Percentiles rank a stretch among this genome's conserved stretches.
These are phyloP conservation scores for Moesziomyces globuligerus DNA, from an alignment of 1,284 basidiomycete genomes.

Conservation along the genomic window DNA sequence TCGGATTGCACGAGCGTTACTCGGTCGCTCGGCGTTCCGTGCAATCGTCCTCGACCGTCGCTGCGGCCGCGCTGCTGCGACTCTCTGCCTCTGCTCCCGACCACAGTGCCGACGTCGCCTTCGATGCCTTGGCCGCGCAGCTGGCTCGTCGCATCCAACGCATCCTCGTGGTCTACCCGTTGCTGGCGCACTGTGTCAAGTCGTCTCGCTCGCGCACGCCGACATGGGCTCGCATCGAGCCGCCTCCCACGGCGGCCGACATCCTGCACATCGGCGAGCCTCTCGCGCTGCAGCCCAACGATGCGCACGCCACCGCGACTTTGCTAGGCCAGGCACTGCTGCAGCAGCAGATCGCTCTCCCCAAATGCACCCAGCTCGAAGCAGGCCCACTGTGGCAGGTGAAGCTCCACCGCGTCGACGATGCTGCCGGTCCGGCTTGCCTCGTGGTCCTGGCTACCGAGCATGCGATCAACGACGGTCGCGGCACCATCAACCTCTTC, in stretches of 20 bases:
- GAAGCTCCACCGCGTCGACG: background rate
- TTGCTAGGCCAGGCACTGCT: slow-evolving; percentile 3
- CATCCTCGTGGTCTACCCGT: slow-evolving; percentile 6
- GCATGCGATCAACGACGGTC: slow-evolving; percentile 36
- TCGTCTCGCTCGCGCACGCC: slow-evolving; percentile 10
- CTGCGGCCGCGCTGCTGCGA: slow-evolving; percentile 19
- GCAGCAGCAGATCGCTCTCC: slow-evolving; percentile 1
- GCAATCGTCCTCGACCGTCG: slow-evolving; percentile 16
- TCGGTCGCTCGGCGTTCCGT: slow-evolving; percentile 17
- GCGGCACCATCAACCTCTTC: slow-evolving; percentile 30
- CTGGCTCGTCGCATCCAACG: slow-evolving; percentile 11
- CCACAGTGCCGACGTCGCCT: background rate
- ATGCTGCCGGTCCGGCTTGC: background rate
- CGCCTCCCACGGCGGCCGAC: slow-evolving; percentile 9
- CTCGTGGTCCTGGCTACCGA: slow-evolving; percentile 23
- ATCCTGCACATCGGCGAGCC: slow-evolving; percentile 17
- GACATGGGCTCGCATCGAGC: slow-evolving; percentile 4
- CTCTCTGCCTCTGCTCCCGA: background rate
- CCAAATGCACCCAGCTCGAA: slow-evolving; percentile 1
- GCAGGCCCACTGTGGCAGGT: slow-evolving; percentile 23
- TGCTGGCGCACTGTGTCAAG: slow-evolving; percentile 18
- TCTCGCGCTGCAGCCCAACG: background rate
- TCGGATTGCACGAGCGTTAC: slow-evolving; percentile 35
- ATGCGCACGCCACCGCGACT: background rate
- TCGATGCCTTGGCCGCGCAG: slow-evolving; percentile 2